phyloP scores from a whole-genome alignment of 768 basidiomycete species.

The Fomitopsis serialis region DNA sequence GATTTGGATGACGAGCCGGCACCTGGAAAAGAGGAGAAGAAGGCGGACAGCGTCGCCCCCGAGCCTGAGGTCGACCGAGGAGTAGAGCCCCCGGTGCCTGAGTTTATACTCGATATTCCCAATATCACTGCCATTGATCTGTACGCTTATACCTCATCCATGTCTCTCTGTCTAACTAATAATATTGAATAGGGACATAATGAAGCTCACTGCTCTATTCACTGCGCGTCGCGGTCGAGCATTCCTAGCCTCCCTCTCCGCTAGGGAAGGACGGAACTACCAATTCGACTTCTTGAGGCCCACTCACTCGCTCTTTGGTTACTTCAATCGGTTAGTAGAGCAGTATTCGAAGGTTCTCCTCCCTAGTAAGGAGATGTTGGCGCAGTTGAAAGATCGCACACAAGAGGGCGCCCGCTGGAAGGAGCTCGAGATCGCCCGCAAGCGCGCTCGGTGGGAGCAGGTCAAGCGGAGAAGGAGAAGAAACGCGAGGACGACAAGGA shows the following conservation, averaged over 20 bases:
- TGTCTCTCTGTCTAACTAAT: neutral
- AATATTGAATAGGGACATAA: conserved; percentile 65
- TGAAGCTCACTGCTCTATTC: conserved; percentile 94
- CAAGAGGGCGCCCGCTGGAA: conserved; percentile 69
- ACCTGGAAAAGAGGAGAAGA: conserved; percentile 40
- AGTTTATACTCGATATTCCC: conserved; percentile 84
- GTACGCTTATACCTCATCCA: conserved; percentile 43
- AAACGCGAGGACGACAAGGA: conserved; percentile 88
- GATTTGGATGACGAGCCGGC: conserved; percentile 60
- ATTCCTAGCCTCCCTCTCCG: conserved; percentile 82
- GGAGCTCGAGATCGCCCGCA: conserved; percentile 67
- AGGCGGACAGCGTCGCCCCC: conserved; percentile 19
- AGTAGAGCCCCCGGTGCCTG: conserved; percentile 69
- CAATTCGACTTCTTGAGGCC: conserved; percentile 98
- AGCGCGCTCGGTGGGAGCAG: conserved; percentile 86
- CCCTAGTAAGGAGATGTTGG: conserved; percentile 72
- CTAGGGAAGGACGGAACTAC: conserved; percentile 89
- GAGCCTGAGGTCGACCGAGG: conserved; percentile 56
- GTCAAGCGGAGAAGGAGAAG: conserved; percentile 81
- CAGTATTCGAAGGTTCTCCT: conserved; percentile 90
- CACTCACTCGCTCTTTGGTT: conserved; percentile 91
- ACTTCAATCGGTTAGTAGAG: conserved; percentile 96
- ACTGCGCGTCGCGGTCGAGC: conserved; percentile 85
- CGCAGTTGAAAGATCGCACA: conserved; percentile 59
- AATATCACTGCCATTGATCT: conserved; percentile 85